phyloP scores from a whole-genome alignment of 176 grass and related monocot genomes.

The Aegilops umbellulata region DNA sequence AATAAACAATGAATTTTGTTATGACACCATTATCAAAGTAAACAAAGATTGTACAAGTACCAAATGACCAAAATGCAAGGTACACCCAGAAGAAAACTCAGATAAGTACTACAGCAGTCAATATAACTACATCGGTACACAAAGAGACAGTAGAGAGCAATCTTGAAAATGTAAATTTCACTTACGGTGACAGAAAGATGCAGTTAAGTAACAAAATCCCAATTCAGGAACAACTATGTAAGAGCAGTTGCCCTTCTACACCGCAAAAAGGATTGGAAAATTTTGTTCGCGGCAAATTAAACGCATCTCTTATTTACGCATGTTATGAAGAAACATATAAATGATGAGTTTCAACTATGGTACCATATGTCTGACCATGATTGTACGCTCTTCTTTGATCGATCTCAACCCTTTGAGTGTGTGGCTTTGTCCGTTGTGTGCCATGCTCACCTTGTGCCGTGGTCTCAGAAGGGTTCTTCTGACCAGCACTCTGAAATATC shows the following conservation, averaged over 20 bases:
- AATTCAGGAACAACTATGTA: not conserved
- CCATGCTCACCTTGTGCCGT: conserved; percentile 35
- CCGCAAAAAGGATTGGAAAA: not conserved
- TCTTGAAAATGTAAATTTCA: not conserved
- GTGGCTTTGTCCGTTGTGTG: conserved; percentile 44
- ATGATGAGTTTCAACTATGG: conserved; percentile 4
- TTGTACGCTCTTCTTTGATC: conserved; percentile 41
- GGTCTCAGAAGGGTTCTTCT: conserved; percentile 46
- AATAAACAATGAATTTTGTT: not conserved
- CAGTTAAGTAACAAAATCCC: not conserved
- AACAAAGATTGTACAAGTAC: not conserved
- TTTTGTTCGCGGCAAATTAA: not conserved
- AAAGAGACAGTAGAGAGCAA: not conserved
- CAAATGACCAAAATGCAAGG: not conserved
- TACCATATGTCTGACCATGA: conserved; percentile 46
- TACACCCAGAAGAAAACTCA: not conserved
- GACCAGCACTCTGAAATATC: conserved; percentile 35
- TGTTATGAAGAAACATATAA: conserved; percentile 8
- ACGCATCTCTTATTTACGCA: not conserved
- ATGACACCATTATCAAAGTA: not conserved
- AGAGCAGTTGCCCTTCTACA: not conserved
- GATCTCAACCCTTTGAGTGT: conserved; percentile 32
- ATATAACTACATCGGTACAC: not conserved
- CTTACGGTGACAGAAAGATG: not conserved
- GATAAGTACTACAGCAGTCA: not conserved